A percentile compares a stretch with the other conserved stretches of the same genome.
phyloP scores from a whole-genome alignment of 2,329 filamentous ascomycete species.

The Triangularia setosa region DNA sequence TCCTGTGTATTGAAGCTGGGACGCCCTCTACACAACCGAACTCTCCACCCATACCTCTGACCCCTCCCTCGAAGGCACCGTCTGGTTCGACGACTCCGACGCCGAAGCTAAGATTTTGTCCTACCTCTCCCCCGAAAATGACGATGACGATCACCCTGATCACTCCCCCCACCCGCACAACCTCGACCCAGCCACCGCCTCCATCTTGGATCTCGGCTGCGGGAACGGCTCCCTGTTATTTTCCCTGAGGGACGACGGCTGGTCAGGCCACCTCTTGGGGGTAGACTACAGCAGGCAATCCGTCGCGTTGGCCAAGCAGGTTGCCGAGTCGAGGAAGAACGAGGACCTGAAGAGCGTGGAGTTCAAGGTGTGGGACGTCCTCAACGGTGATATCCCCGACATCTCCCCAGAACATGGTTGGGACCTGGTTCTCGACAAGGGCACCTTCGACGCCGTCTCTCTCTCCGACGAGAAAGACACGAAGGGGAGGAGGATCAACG shows the following conservation, averaged over 20 bases:
- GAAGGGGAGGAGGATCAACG: constrained; percentile 59
- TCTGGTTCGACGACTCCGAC: constrained; percentile 94
- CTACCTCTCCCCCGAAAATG: constrained; percentile 42
- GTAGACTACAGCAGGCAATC: constrained; percentile 82
- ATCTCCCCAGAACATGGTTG: constrained; percentile 54
- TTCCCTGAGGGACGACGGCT: constrained; percentile 62
- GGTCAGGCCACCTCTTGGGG: constrained; percentile 69
- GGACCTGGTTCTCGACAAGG: constrained; percentile 94
- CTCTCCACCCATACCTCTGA: constrained; percentile 67
- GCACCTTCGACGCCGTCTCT: constrained; percentile 93
- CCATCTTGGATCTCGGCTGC: constrained; percentile 83
- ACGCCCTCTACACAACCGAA: constrained; percentile 68
- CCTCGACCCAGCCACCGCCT: constrained; percentile 37
- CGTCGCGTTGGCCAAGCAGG: constrained; percentile 66
- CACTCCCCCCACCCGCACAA: constrained; percentile 1
- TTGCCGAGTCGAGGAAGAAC: constrained; percentile 42
- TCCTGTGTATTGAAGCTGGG: constrained; percentile 56
- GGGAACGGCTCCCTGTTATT: constrained; percentile 93
- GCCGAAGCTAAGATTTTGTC: constrained; percentile 75
- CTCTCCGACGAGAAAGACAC: constrained; percentile 57
- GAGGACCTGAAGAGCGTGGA: constrained; percentile 30
- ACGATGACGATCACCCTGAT: background rate
- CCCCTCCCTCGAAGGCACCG: constrained; percentile 75
- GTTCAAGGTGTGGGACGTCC: constrained; percentile 61
- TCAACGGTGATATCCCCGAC: constrained; percentile 39